These are phyloP conservation scores for Carnegiea gigantea DNA, from an alignment of 179 eudicot species.

Conservation along the genomic window DNA sequence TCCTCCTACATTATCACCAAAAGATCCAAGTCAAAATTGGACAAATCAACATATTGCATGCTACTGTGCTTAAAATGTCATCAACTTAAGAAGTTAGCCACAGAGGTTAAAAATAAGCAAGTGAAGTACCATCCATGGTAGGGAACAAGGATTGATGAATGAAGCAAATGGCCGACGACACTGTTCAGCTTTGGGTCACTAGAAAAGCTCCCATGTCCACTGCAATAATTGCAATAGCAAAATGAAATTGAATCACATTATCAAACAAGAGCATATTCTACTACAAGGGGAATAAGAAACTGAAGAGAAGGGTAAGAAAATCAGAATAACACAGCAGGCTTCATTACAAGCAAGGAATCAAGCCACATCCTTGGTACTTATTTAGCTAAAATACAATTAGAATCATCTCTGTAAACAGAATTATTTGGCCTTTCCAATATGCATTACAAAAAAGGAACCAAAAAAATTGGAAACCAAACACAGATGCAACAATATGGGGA, in stretches of 20 bases:
- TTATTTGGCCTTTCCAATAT: not conserved
- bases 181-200: constrained; percentile 68
- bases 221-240: constrained; percentile 20
- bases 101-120: not conserved
- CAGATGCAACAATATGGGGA: not conserved
- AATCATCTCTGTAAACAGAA: not conserved
- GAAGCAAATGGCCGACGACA: constrained; percentile 81
- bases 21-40: constrained; percentile 9
- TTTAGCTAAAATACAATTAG: not conserved
- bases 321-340: constrained; percentile 2
- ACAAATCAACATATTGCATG: not conserved
- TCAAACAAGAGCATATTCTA: not conserved
- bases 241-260: not conserved
- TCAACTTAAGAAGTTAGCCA: constrained; percentile 4
- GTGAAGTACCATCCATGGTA: constrained; percentile 85
- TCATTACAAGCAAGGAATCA: constrained; percentile 20
- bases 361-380: not conserved
- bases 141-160: constrained; percentile 88
- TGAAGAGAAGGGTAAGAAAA: too few species aligned
- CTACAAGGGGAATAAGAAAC: too few species aligned
- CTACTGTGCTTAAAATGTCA: not conserved
- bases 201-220: constrained; percentile 95
- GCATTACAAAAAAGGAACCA: not conserved
- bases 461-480: not conserved
- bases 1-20: constrained; percentile 56